phyloP scores from a whole-genome alignment of 1,139 yeast genomes.

The Saccharomyces hybrid region DNA sequence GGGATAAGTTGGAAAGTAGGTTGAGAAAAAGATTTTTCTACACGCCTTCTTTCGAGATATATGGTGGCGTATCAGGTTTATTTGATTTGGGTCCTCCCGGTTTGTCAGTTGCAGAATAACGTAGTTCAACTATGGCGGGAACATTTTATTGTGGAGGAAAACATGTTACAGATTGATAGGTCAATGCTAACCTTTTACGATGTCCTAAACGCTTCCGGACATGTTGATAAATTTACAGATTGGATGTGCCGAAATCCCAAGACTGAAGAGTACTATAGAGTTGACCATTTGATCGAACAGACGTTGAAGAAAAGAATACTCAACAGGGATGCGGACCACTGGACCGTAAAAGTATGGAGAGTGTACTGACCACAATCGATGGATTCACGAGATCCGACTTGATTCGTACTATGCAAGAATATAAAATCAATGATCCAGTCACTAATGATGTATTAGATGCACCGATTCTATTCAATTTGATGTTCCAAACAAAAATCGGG shows the following conservation, averaged over 20 bases:
- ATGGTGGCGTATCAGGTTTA: slow-evolving; percentile 97
- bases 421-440: slow-evolving; percentile 82
- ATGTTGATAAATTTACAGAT: slow-evolving; percentile 97
- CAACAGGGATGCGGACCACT: slow-evolving; percentile 60
- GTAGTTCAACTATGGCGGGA: slow-evolving; percentile 94
- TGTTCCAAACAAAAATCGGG: slow-evolving; percentile 99
- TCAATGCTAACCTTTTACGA: slow-evolving; percentile 98
- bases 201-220: slow-evolving; percentile 96
- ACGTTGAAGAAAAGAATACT: slow-evolving; percentile 88
- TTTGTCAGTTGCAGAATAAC: slow-evolving; percentile 92
- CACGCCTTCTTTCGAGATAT: slow-evolving; percentile 95
- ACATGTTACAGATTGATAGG: slow-evolving; percentile 97
- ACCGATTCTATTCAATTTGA: slow-evolving; percentile 92
- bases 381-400: slow-evolving; percentile 90
- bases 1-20: slow-evolving; percentile 85
- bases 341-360: slow-evolving; percentile 92
- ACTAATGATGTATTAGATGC: slow-evolving; percentile 81
- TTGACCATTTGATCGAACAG: slow-evolving; percentile 97
- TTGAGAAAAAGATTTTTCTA: slow-evolving; percentile 92
- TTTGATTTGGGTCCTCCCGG: slow-evolving; percentile 99
- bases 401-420: slow-evolving; percentile 76
- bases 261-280: slow-evolving; percentile 97
- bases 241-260: slow-evolving; percentile 97
- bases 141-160: slow-evolving; percentile 95
- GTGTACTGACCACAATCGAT: slow-evolving; percentile 84